These are phyloP conservation scores for Kodamaea anthophila DNA, from an alignment of 1,139 yeast genomes.

Conservation along the genomic window DNA sequence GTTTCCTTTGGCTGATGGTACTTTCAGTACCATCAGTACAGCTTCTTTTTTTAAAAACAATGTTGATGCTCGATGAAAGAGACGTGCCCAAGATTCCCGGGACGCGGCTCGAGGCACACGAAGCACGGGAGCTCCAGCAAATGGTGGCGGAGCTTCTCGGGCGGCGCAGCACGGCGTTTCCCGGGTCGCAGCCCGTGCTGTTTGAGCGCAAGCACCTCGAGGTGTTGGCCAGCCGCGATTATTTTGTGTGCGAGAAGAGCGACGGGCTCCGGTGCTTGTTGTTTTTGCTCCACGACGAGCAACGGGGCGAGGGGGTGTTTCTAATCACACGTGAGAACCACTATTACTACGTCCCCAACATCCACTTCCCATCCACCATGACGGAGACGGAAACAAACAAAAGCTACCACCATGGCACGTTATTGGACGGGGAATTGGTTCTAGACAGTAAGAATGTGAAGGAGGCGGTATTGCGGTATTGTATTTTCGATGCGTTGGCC, in stretches of 20 bases:
- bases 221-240: constrained; percentile 52
- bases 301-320: constrained; percentile 69
- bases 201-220: constrained; percentile 71
- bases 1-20: not conserved
- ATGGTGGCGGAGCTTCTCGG: constrained; percentile 67
- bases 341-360: constrained; percentile 70
- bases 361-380: constrained; percentile 67
- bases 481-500: constrained; percentile 89
- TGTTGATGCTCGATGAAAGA: constrained; percentile 45
- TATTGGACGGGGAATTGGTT: constrained; percentile 86
- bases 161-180: constrained; percentile 48
- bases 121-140: constrained; percentile 59
- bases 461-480: constrained; percentile 54
- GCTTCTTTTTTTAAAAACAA: constrained; percentile 8
- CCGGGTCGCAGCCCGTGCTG: constrained; percentile 95
- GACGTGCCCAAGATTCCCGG: constrained; percentile 86
- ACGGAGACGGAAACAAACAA: constrained; percentile 46
- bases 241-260: constrained; percentile 91
- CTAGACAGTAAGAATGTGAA: constrained; percentile 50
- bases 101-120: constrained; percentile 61
- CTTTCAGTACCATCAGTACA: not conserved
- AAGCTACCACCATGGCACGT: constrained; percentile 75
- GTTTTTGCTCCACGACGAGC: constrained; percentile 62
- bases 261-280: constrained; percentile 86
- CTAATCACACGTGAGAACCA: constrained; percentile 82